Conservation (phyloP, 257 asterid genomes). For the Solanum lignicaule region DNA sequence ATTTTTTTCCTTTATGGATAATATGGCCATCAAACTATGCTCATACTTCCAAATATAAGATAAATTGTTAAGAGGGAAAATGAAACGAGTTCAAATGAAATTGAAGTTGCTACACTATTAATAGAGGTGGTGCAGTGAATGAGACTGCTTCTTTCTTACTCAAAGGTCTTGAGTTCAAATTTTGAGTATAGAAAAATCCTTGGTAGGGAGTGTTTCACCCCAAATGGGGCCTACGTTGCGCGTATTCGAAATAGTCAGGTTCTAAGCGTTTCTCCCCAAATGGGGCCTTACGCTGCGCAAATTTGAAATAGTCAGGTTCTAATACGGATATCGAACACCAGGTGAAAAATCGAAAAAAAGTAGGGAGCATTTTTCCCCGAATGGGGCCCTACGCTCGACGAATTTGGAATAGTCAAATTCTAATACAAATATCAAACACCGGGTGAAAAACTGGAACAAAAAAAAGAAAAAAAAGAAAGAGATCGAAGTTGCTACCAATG, state of each 20-base stretch:
- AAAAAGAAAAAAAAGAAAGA: no score
- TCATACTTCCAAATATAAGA: not conserved
- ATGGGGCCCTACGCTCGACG: not conserved
- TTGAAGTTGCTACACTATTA: not conserved
- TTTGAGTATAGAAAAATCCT: no score
- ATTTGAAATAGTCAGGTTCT: not conserved
- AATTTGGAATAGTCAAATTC: not conserved
- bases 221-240: accelerated
- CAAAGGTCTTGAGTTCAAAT: not conserved
- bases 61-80: not conserved
- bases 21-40: not conserved
- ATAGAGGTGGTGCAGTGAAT: no score
- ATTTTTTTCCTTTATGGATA: not conserved
- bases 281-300: not conserved
- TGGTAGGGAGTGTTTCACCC: not conserved
- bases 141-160: not conserved
- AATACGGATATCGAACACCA: no score
- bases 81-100: not conserved
- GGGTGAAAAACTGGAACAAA: not conserved
- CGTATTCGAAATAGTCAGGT: no score
- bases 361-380: not conserved
- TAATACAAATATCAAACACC: not conserved
- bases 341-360: accelerated
- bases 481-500: not conserved
- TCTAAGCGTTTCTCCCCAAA: not conserved